A percentile compares a stretch with the other conserved stretches of the same genome.
These are phyloP conservation scores for Colletotrichum navitas DNA, from an alignment of 2,329 filamentous ascomycete species.

Conservation along the genomic window DNA sequence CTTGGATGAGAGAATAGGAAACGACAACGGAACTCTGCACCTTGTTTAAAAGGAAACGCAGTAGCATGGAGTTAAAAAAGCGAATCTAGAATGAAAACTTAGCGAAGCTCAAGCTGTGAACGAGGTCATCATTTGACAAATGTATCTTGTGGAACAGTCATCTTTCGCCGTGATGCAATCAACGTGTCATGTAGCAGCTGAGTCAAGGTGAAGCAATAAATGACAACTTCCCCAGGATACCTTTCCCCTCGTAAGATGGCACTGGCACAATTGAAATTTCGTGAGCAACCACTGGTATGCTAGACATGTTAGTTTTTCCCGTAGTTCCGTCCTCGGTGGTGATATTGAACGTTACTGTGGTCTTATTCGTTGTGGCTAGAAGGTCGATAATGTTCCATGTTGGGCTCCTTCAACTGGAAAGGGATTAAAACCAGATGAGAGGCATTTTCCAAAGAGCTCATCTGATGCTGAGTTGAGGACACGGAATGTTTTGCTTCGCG, in stretches of 20 bases:
- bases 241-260: not conserved
- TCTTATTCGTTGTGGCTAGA: too few relatives aligned
- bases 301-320: conserved; percentile 72
- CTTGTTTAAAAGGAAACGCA: conserved; percentile 3
- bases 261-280: conserved; percentile 68
- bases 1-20: conserved; percentile 52
- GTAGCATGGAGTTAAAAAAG: conserved; percentile 2
- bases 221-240: too few relatives aligned
- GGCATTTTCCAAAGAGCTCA: too few relatives aligned
- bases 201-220: too few relatives aligned
- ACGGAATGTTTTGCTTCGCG: too few relatives aligned
- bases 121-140: not conserved
- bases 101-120: not conserved
- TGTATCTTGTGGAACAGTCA: not conserved
- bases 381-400: too few relatives aligned
- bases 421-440: too few relatives aligned
- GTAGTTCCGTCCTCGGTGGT: conserved; percentile 78
- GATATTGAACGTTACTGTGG: too few relatives aligned
- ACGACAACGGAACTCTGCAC: conserved; percentile 47
- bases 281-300: conserved; percentile 81
- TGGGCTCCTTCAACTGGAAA: too few relatives aligned
- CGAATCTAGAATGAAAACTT: conserved; percentile 15
- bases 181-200: not conserved
- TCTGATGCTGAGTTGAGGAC: conserved; percentile 58
- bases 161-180: too few relatives aligned